Conservation (phyloP, 176 grass and related monocot genomes). For the Eleusine coracana region DNA sequence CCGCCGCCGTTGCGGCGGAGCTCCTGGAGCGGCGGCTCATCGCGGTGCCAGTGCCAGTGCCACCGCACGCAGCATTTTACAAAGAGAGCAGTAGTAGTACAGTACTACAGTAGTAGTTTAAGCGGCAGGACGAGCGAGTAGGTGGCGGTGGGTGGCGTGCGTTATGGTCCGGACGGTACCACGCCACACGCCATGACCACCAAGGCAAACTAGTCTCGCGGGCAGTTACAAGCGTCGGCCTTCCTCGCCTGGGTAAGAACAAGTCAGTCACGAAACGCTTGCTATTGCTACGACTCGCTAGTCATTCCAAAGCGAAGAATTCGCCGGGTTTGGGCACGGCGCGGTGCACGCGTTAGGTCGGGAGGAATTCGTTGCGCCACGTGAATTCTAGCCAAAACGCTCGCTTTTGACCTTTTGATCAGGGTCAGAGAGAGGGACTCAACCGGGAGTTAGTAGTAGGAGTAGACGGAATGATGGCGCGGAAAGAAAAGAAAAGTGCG, state of each 20-base stretch:
- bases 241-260: neutral
- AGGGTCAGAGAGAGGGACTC: neutral
- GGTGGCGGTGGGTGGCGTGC: constrained; percentile 47
- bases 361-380: neutral
- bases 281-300: neutral
- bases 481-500: neutral
- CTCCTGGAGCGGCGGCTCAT: constrained; percentile 29
- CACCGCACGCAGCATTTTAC: constrained; percentile 20
- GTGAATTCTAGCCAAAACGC: constrained; percentile 35
- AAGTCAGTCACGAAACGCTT: neutral
- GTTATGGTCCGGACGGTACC: constrained; percentile 37
- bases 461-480: constrained; percentile 22
- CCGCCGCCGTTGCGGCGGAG: neutral
- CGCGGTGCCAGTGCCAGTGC: constrained; percentile 16
- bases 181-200: neutral
- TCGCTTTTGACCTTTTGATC: neutral
- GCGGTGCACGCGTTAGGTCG: neutral
- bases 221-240: neutral
- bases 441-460: neutral
- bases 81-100: too few species aligned
- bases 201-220: neutral
- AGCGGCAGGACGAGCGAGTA: constrained; percentile 6
- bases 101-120: neutral
- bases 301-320: neutral
- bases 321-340: neutral